Conservation (phyloP, 2,329 filamentous ascomycete species). For the Penicillium sp. region DNA sequence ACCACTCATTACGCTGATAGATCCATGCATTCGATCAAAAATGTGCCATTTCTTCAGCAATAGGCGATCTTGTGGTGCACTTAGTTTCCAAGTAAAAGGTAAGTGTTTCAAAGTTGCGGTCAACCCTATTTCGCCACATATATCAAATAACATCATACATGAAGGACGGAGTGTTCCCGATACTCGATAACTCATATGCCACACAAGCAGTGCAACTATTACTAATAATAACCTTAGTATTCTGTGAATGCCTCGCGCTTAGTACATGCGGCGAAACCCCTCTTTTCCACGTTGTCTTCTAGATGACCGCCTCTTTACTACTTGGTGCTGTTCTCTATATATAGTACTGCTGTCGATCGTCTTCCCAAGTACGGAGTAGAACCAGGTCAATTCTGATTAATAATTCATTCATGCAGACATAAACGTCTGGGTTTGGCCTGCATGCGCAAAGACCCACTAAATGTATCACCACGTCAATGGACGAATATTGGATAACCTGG, state of each 20-base stretch:
- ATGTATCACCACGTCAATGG: slow-evolving; percentile 1
- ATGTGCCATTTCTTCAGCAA: neutral
- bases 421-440: slow-evolving; percentile 2
- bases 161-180: neutral
- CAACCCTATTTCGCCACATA: slow-evolving; percentile 23
- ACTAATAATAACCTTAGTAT: neutral
- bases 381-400: neutral
- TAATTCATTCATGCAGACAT: slow-evolving; percentile 3
- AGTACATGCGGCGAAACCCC: neutral
- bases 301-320: slow-evolving; percentile 3
- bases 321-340: neutral
- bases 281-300: neutral
- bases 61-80: neutral
- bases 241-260: neutral
- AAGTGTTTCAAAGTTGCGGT: slow-evolving; percentile 28
- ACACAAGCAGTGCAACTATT: neutral
- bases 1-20: neutral
- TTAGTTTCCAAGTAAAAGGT: slow-evolving; percentile 13
- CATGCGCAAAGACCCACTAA: slow-evolving; percentile 10
- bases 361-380: neutral
- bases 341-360: neutral
- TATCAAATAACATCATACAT: neutral
- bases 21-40: neutral
- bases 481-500: slow-evolving; percentile 1
- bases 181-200: neutral